Evolutionary conservation across 1,284 basidiomycete genomes (phyloP).

Genomic region (Vanrija humicola): DNA sequence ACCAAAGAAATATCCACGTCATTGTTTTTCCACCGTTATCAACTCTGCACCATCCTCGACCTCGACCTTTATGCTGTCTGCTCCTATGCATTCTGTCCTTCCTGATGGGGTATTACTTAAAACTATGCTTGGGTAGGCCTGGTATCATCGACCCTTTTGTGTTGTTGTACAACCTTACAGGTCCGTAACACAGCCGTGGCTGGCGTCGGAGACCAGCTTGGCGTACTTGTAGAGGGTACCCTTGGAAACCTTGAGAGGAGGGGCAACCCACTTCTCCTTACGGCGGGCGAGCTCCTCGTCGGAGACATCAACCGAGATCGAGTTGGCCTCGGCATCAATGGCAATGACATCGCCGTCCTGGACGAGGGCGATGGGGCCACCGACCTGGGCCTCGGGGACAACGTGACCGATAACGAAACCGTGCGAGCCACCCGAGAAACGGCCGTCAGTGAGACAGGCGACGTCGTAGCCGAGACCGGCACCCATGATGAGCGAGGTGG

Average conservation of each 20-base stretch:
- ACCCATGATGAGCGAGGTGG: constrained; percentile 86
- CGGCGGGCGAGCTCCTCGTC: constrained; percentile 73
- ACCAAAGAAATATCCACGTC: constrained; percentile 4
- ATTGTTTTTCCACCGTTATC: constrained; percentile 1
- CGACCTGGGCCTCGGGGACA: constrained; percentile 78
- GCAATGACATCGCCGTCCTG: constrained; percentile 83
- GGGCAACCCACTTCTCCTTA: constrained; percentile 70
- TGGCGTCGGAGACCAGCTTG: constrained; percentile 73
- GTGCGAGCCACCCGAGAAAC: constrained; percentile 78
- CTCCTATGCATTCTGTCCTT: too few relatives aligned
- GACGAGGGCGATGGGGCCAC: constrained; percentile 92
- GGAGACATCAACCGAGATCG: constrained; percentile 74
- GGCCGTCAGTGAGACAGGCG: constrained; percentile 91
- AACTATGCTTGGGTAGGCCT: neutral
- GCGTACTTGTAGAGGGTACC: constrained; percentile 86
- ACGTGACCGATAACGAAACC: constrained; percentile 54
- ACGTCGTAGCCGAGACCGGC: constrained; percentile 87
- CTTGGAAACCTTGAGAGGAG: constrained; percentile 75
- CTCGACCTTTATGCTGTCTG: too few relatives aligned
- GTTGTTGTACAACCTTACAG: neutral
- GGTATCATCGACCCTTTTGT: too few relatives aligned
- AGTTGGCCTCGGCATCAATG: constrained; percentile 73
- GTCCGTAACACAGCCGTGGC: constrained; percentile 46
- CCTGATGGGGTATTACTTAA: neutral
- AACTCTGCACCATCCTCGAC: neutral